A percentile compares a stretch with the other conserved stretches of the same genome.
Conservation (phyloP, 2,329 filamentous ascomycete genomes). For the Akanthomyces uredinophilus region DNA sequence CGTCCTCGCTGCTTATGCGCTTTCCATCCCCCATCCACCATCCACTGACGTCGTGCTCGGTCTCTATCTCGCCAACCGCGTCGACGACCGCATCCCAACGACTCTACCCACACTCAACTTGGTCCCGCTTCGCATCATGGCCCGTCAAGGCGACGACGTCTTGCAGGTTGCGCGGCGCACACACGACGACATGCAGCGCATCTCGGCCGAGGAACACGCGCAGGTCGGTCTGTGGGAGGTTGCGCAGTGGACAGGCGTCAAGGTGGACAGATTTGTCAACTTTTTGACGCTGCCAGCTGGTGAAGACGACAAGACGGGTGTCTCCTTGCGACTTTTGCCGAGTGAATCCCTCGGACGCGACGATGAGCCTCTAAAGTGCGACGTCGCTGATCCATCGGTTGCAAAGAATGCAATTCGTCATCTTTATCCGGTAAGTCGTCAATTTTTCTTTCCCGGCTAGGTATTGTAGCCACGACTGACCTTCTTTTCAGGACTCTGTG, state of each 20-base stretch:
- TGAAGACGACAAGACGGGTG: neutral
- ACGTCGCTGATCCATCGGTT: constrained; percentile 4
- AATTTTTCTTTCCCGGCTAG: neutral
- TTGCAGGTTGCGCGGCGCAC: constrained; percentile 53
- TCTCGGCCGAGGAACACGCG: constrained; percentile 48
- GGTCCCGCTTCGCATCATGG: constrained; percentile 60
- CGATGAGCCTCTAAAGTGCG: neutral
- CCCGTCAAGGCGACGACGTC: constrained; percentile 30
- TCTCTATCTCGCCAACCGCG: constrained; percentile 76
- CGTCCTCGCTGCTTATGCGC: constrained; percentile 33
- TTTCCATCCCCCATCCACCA: constrained; percentile 30
- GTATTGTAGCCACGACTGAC: neutral
- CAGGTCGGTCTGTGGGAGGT: constrained; percentile 66
- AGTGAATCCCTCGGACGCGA: neutral
- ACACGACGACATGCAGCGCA: constrained; percentile 61
- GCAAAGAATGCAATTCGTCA: constrained; percentile 21
- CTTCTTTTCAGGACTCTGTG: constrained; percentile 29
- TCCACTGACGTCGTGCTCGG: constrained; percentile 54
- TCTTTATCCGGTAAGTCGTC: constrained; percentile 25
- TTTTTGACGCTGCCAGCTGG: constrained; percentile 56
- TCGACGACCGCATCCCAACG: constrained; percentile 41
- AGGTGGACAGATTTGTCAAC: constrained; percentile 72
- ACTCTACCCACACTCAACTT: constrained; percentile 73
- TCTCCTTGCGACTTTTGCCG: neutral
- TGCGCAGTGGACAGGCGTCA: constrained; percentile 65